phyloP scores from a whole-genome alignment of 768 basidiomycete genomes.

The Rhizopogon roseolus region DNA sequence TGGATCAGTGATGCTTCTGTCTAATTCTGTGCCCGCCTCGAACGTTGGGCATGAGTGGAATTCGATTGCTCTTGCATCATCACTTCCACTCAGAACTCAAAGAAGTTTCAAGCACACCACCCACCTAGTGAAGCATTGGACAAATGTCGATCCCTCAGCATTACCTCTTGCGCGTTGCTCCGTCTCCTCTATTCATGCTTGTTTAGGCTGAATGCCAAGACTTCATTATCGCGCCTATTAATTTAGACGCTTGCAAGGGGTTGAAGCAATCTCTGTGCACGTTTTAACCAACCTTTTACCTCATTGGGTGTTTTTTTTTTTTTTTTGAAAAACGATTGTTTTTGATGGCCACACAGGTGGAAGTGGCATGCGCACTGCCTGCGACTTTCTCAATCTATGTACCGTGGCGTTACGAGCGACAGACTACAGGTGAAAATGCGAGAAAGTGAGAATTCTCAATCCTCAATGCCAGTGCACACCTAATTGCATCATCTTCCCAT shows the following conservation, averaged over 20 bases:
- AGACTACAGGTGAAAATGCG: no score
- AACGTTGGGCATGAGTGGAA: not conserved
- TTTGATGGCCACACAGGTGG: constrained; percentile 23
- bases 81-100: constrained; percentile 8
- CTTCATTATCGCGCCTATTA: constrained; percentile 61
- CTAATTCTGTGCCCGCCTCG: not conserved
- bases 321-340: constrained; percentile 41
- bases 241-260: constrained; percentile 33
- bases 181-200: not conserved
- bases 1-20: no score
- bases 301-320: constrained; percentile 47
- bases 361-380: no score
- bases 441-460: no score
- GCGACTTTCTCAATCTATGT: no score
- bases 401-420: no score
- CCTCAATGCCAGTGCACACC: no score
- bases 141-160: constrained; percentile 42
- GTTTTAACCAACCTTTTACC: constrained; percentile 44
- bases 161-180: not conserved
- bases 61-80: constrained; percentile 8
- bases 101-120: constrained; percentile 15
- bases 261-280: constrained; percentile 51
- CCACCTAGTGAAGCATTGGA: constrained; percentile 36
- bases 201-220: constrained; percentile 61
- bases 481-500: no score